phyloP scores from a whole-genome alignment of 768 basidiomycete genomes.

The Leccinum rimulosum region DNA sequence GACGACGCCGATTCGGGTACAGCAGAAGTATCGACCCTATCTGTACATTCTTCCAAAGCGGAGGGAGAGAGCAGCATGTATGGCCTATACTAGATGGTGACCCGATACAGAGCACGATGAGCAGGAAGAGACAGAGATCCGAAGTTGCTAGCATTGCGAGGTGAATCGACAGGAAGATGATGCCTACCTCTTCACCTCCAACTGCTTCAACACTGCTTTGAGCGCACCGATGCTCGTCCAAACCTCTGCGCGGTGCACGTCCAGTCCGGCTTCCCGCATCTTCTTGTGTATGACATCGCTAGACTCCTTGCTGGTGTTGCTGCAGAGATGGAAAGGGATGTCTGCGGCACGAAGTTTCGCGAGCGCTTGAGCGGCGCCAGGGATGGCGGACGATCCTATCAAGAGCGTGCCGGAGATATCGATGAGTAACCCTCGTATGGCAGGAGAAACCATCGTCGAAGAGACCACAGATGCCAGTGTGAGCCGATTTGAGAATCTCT shows the following conservation, averaged over 20 bases:
- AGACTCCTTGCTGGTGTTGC: slow-evolving; percentile 70
- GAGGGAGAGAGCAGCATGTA: slow-evolving; percentile 55
- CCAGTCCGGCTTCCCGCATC: slow-evolving; percentile 50
- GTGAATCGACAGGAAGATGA: not conserved
- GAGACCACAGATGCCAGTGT: too few species aligned
- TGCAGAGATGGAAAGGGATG: slow-evolving; percentile 55
- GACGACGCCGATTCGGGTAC: not conserved
- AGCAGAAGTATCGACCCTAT: not conserved
- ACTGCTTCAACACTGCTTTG: slow-evolving; percentile 40
- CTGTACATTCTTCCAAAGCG: slow-evolving; percentile 41
- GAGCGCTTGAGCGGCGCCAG: slow-evolving; percentile 37
- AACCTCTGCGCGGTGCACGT: slow-evolving; percentile 42
- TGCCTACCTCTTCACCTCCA: slow-evolving; percentile 41
- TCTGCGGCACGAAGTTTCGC: slow-evolving; percentile 28
- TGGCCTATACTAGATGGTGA: slow-evolving; percentile 32
- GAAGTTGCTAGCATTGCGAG: not conserved
- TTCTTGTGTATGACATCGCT: slow-evolving; percentile 40
- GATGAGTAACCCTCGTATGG: slow-evolving; percentile 52
- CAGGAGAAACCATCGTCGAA: slow-evolving; percentile 1
- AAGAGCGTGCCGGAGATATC: slow-evolving; percentile 71
- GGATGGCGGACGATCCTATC: slow-evolving; percentile 48
- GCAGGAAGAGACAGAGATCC: not conserved
- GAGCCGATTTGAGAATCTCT: too few species aligned
- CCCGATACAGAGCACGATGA: not conserved
- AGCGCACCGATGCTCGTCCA: slow-evolving; percentile 68